Percentiles rank a stretch among this genome's conserved stretches.
These are phyloP conservation scores for Mollisiaceae sp. DNA, from an alignment of 2,329 filamentous ascomycete species.

Conservation along the genomic window DNA sequence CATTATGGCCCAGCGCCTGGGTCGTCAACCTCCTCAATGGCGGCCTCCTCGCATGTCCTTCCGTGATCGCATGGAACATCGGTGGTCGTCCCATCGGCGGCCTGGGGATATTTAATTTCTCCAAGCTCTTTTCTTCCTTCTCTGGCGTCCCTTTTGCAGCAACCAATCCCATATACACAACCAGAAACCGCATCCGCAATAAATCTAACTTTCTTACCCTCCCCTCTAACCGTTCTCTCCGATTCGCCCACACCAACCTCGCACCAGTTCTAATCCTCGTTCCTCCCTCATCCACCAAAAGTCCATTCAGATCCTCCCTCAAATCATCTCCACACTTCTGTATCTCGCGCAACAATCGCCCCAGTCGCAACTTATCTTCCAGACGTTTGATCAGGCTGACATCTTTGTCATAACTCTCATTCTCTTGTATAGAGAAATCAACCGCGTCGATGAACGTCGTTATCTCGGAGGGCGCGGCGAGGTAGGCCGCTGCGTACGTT, in stretches of 20 bases:
- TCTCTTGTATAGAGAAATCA: constrained; percentile 64
- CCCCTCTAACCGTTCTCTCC: constrained; percentile 59
- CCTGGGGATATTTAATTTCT: constrained; percentile 36
- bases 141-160: constrained; percentile 44
- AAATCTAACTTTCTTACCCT: constrained; percentile 63
- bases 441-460: constrained; percentile 62
- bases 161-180: constrained; percentile 66
- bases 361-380: constrained; percentile 66
- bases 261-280: constrained; percentile 53
- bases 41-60: constrained; percentile 41
- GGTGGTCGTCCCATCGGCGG: constrained; percentile 29
- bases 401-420: constrained; percentile 67
- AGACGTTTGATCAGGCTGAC: constrained; percentile 61
- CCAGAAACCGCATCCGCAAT: constrained; percentile 67
- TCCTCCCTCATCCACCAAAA: constrained; percentile 54
- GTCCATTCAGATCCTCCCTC: constrained; percentile 61
- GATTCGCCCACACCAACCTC: constrained; percentile 63
- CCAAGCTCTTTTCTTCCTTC: constrained; percentile 30
- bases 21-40: constrained; percentile 59
- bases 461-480: constrained; percentile 62
- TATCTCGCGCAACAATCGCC: constrained; percentile 63
- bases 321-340: constrained; percentile 64
- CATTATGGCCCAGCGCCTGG: constrained; percentile 57
- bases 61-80: constrained; percentile 36
- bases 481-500: constrained; percentile 60